These are phyloP conservation scores for Aureobasidium sp. DNA, from an alignment of 2,329 filamentous ascomycete species.

Conservation along the genomic window DNA sequence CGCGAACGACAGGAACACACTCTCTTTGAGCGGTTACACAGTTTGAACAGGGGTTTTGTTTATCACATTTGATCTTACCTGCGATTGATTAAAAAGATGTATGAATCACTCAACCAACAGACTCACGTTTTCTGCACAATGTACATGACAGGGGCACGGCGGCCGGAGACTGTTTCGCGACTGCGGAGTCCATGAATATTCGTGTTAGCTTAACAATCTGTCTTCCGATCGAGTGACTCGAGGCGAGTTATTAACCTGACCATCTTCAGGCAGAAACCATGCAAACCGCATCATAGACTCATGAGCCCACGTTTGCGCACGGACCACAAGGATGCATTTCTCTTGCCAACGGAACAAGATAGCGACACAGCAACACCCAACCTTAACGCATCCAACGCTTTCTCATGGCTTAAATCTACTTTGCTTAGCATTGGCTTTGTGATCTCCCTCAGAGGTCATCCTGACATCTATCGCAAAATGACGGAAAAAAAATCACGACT, in stretches of 20 bases:
- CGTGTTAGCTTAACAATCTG: background rate
- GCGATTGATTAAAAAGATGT: background rate
- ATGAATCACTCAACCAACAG: background rate
- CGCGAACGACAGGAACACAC: slow-evolving; percentile 12
- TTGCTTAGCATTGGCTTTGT: no score
- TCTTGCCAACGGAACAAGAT: background rate
- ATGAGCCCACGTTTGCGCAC: background rate
- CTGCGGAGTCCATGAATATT: background rate
- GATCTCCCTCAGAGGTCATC: no score
- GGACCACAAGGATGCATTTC: background rate
- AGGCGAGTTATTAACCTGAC: background rate
- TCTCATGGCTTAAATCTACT: no score
- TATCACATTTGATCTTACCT: slow-evolving; percentile 18
- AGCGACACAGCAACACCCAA: no score
- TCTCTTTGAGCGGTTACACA: slow-evolving; percentile 3
- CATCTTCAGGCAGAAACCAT: background rate
- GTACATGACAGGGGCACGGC: slow-evolving; percentile 12
- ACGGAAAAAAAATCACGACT: no score
- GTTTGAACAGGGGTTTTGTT: slow-evolving; percentile 12
- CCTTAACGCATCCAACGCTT: no score
- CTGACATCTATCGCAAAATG: no score
- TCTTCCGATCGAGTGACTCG: background rate
- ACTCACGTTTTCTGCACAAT: slow-evolving; percentile 13
- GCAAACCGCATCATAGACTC: slow-evolving; percentile 1
- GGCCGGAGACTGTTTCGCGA: background rate